Evolutionary conservation across 2,329 filamentous ascomycete genomes (phyloP).

Genomic region (Scedosporium minutisporum): DNA sequence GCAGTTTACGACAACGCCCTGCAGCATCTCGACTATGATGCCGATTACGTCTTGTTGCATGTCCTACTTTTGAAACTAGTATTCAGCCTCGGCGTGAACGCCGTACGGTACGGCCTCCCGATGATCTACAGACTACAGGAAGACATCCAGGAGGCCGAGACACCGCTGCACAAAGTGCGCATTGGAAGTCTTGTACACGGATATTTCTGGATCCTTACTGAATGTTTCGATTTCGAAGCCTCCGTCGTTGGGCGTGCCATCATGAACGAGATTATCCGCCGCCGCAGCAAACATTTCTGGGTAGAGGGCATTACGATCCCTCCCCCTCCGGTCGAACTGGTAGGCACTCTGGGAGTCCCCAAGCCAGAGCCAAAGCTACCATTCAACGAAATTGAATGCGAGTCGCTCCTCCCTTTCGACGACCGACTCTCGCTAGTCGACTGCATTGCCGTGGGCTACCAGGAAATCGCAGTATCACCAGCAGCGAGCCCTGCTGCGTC

Average conservation of each 20-base stretch:
- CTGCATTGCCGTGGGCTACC: conserved; percentile 63
- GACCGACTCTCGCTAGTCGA: conserved; percentile 63
- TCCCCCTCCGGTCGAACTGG: conserved; percentile 50
- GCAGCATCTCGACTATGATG: conserved; percentile 60
- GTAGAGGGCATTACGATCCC: conserved; percentile 65
- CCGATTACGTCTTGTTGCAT: conserved; percentile 69
- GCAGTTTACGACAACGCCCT: conserved; percentile 82
- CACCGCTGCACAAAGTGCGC: conserved; percentile 63
- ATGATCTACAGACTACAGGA: conserved; percentile 88
- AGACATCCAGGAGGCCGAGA: conserved; percentile 60
- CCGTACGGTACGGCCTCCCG: conserved; percentile 65
- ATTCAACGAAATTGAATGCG: conserved; percentile 45
- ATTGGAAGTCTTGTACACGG: conserved; percentile 79
- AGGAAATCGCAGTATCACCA: conserved; percentile 50
- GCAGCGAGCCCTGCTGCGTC: conserved; percentile 61
- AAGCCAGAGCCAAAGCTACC: conserved; percentile 36
- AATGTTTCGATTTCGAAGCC: conserved; percentile 67
- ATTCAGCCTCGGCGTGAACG: conserved; percentile 71
- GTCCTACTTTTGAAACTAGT: conserved; percentile 67
- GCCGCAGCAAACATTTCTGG: conserved; percentile 71
- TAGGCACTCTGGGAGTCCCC: conserved; percentile 42
- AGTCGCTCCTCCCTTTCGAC: conserved; percentile 65
- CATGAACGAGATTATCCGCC: conserved; percentile 63
- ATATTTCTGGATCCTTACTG: conserved; percentile 73
- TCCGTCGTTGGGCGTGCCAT: conserved; percentile 62